Evolutionary conservation across 805 yeast species (phyloP).

Genomic region (Candida nemodendra): DNA sequence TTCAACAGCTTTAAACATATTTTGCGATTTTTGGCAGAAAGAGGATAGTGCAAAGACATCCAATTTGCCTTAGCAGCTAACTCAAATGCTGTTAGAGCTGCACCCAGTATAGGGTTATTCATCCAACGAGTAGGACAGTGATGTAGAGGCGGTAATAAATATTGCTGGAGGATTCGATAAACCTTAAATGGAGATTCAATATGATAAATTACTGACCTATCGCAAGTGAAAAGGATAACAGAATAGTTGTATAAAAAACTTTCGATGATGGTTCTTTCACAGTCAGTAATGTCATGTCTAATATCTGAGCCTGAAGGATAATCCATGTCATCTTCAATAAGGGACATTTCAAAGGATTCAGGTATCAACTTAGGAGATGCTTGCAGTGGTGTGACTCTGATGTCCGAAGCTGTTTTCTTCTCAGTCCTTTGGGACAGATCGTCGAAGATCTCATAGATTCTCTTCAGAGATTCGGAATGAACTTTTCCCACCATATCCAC

Average conservation of each 20-base stretch:
- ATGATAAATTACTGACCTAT: slow-evolving; percentile 24
- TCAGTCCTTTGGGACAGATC: background rate
- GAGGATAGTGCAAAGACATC: slow-evolving; percentile 27
- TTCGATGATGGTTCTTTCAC: slow-evolving; percentile 41
- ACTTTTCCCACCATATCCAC: background rate
- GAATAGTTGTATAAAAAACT: slow-evolving; percentile 46
- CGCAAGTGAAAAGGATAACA: slow-evolving; percentile 34
- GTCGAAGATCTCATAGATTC: background rate
- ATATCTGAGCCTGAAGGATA: background rate
- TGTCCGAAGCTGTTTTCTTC: background rate
- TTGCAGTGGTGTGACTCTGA: too few species aligned
- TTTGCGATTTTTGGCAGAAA: background rate
- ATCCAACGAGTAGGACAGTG: slow-evolving; percentile 35
- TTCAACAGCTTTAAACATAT: background rate
- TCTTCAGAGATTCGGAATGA: background rate
- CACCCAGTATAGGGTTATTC: slow-evolving; percentile 43
- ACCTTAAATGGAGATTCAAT: slow-evolving; percentile 44
- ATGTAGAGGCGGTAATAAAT: slow-evolving; percentile 36
- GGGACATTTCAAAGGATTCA: background rate
- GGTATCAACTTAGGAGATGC: background rate
- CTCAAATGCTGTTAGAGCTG: slow-evolving; percentile 38
- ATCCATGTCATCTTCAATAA: background rate
- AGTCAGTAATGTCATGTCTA: slow-evolving; percentile 6
- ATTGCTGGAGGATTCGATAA: slow-evolving; percentile 31
- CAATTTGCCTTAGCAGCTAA: slow-evolving; percentile 37